phyloP scores from a whole-genome alignment of 345 rosid species.

The Lepidium aucheri region DNA sequence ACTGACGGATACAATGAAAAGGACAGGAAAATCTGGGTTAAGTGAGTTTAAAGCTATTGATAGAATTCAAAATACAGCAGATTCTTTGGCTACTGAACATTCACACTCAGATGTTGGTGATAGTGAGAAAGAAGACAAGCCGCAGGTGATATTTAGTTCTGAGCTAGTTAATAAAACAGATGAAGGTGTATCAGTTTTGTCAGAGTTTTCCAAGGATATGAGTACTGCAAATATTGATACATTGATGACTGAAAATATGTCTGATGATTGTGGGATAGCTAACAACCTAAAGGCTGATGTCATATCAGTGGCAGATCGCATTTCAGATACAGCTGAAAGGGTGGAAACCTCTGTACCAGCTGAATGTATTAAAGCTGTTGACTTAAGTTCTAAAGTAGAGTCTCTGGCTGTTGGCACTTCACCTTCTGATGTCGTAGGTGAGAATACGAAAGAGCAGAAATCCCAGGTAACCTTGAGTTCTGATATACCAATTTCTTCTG shows the following conservation, averaged over 20 bases:
- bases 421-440: conserved; percentile 18
- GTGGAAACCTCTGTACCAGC: conserved; percentile 17
- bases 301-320: background rate
- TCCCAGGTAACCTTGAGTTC: conserved; percentile 4
- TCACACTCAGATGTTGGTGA: conserved; percentile 11
- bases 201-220: conserved; percentile 1
- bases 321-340: conserved; percentile 2
- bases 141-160: conserved; percentile 7
- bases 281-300: background rate
- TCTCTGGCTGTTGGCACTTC: conserved; percentile 26
- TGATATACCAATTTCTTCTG: conserved; percentile 13
- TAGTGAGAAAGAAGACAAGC: conserved; percentile 28
- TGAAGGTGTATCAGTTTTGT: conserved; percentile 9
- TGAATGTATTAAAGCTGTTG: conserved; percentile 24
- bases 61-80: conserved; percentile 15
- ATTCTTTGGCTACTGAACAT: conserved; percentile 21
- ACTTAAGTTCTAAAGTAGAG: background rate
- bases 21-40: conserved; percentile 5
- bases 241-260: conserved; percentile 10
- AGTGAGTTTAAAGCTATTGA: conserved; percentile 27
- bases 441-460: conserved; percentile 24
- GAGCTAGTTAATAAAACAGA: conserved; percentile 22
- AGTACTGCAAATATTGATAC: background rate
- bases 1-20: conserved; percentile 25
- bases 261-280: conserved; percentile 3